Percentiles rank a stretch among this genome's conserved stretches.
Conservation (phyloP, 208 protist genomes). For the Phytomonas sp. region DNA sequence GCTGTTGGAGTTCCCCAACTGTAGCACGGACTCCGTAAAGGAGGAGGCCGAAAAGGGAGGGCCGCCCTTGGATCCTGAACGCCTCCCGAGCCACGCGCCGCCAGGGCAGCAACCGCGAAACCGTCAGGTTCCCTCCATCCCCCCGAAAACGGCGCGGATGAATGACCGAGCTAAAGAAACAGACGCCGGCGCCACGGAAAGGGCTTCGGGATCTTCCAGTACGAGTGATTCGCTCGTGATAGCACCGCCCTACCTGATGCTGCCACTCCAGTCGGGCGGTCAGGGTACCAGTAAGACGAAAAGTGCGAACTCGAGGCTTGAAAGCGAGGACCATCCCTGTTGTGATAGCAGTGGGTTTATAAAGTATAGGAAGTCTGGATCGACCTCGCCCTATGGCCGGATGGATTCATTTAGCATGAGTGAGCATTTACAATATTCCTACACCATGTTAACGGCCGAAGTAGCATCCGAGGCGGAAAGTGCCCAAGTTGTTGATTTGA, state of each 20-base stretch:
- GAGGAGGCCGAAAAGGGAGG: too few species aligned
- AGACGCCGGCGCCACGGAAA: too few species aligned
- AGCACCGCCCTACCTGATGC: not conserved
- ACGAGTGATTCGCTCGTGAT: not conserved
- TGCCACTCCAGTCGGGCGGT: not conserved
- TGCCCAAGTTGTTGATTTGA: not conserved
- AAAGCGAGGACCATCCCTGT: not conserved
- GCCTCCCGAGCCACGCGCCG: too few species aligned
- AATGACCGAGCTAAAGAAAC: too few species aligned
- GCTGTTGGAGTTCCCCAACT: too few species aligned
- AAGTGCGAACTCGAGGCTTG: not conserved
- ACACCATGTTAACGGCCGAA: not conserved
- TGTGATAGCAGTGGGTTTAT: not conserved
- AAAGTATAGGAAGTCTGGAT: not conserved
- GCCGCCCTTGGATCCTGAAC: too few species aligned
- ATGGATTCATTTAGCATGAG: not conserved
- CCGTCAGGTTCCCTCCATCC: too few species aligned
- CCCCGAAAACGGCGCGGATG: too few species aligned
- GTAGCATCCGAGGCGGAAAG: not conserved
- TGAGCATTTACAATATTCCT: not conserved
- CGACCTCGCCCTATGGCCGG: not conserved
- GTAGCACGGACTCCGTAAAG: too few species aligned
- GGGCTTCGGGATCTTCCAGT: too few species aligned
- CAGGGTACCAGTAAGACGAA: not conserved
- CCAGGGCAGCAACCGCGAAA: too few species aligned